A percentile compares a stretch with the other conserved stretches of the same genome.
Evolutionary conservation across 805 yeast genomes (phyloP).

Genomic region (Saturnispora galanensis): DNA sequence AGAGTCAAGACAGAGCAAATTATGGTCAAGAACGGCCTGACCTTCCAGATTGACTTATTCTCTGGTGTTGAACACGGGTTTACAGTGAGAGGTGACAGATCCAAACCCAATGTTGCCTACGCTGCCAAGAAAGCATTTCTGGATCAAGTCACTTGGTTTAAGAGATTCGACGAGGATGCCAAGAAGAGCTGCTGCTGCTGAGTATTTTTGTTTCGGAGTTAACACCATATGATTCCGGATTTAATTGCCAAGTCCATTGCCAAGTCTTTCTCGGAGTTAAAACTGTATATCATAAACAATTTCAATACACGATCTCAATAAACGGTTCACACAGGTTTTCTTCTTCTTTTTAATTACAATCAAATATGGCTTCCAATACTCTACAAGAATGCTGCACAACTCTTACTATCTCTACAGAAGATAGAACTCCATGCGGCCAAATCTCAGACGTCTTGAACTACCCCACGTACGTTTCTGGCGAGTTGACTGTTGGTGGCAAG

Average conservation of each 20-base stretch:
- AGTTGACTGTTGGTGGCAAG: slow-evolving; percentile 27
- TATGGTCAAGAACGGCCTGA: slow-evolving; percentile 35
- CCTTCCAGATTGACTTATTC: slow-evolving; percentile 53
- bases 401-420: no score
- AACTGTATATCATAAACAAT: no score
- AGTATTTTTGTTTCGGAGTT: neutral
- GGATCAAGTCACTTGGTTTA: slow-evolving; percentile 34
- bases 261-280: no score
- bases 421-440: no score
- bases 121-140: slow-evolving; percentile 58
- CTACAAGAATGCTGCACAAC: no score
- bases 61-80: slow-evolving; percentile 68
- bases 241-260: no score
- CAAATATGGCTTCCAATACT: no score
- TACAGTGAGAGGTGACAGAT: slow-evolving; percentile 66
- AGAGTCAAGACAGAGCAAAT: slow-evolving; percentile 53
- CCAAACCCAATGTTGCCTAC: slow-evolving; percentile 41
- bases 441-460: no score
- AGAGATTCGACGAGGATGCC: slow-evolving; percentile 26
- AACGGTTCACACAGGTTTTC: no score
- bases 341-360: no score
- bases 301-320: no score
- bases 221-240: neutral
- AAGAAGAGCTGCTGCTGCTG: neutral
- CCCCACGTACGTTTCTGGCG: slow-evolving; percentile 39